Percentiles rank a stretch among this genome's conserved stretches.
Evolutionary conservation across 805 yeast species (phyloP).

Genomic region (Saccharomyces paradoxus): DNA sequence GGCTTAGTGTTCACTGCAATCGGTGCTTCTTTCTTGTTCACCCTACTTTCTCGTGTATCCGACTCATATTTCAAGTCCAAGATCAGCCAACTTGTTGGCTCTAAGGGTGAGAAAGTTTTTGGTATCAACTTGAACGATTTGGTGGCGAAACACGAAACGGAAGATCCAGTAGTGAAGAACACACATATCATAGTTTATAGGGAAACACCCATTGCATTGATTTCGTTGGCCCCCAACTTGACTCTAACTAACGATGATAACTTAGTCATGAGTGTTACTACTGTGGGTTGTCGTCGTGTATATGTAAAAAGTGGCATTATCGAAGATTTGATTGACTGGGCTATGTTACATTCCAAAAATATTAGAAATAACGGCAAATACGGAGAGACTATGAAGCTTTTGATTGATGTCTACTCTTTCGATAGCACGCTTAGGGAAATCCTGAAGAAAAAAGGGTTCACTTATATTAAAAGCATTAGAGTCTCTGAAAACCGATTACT

Average conservation of each 20-base stretch:
- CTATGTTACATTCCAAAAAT: conserved; percentile 39
- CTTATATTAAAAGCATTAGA: conserved; percentile 26
- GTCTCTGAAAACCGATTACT: conserved; percentile 23
- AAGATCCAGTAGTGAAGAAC: conserved; percentile 36
- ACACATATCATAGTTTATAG: conserved; percentile 55
- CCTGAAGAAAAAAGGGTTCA: conserved; percentile 39
- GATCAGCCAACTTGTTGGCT: conserved; percentile 32
- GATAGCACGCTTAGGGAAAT: conserved; percentile 36
- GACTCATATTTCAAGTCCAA: conserved; percentile 39
- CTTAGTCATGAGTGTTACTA: conserved; percentile 46
- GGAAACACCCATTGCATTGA: conserved; percentile 62
- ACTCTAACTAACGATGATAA: conserved; percentile 35
- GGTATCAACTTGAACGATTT: conserved; percentile 37
- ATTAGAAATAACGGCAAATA: conserved; percentile 31
- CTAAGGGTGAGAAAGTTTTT: conserved; percentile 35
- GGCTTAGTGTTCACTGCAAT: conserved; percentile 35
- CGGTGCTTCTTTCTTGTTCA: conserved; percentile 34
- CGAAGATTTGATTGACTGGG: conserved; percentile 56
- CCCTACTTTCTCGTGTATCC: conserved; percentile 36
- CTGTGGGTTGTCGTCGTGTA: conserved; percentile 59
- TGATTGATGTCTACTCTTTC: conserved; percentile 45
- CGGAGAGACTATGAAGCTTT: conserved; percentile 31
- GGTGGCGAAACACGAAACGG: conserved; percentile 12
- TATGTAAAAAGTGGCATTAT: conserved; percentile 58
- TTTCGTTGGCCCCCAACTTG: conserved; percentile 38